Evolutionary conservation across 768 basidiomycete genomes (phyloP).

Genomic region (Phlegmacium glaucopus): DNA sequence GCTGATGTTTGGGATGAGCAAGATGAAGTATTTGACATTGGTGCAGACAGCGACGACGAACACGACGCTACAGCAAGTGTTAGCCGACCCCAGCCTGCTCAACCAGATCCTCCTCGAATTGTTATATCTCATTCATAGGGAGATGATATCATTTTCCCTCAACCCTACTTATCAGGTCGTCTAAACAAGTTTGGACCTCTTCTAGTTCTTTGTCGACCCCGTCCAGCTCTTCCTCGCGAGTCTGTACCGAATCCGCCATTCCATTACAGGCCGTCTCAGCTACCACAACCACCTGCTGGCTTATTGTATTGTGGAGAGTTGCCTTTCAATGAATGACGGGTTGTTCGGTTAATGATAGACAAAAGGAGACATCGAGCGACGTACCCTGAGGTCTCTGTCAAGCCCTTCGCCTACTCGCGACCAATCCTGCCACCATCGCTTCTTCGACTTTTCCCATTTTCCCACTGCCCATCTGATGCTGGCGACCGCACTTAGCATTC

Average conservation of each 20-base stretch:
- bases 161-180: constrained; percentile 12
- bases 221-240: constrained; percentile 43
- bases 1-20: constrained; percentile 75
- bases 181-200: constrained; percentile 34
- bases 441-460: constrained; percentile 67
- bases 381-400: constrained; percentile 60
- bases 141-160: constrained; percentile 7
- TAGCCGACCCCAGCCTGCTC: background rate
- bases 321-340: constrained; percentile 30
- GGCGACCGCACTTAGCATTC: constrained; percentile 44
- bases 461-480: constrained; percentile 62
- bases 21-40: constrained; percentile 72
- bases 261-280: constrained; percentile 48
- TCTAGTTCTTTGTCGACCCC: constrained; percentile 41
- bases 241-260: constrained; percentile 36
- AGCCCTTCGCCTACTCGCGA: constrained; percentile 58
- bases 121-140: constrained; percentile 18
- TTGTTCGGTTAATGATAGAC: background rate
- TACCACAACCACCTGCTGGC: constrained; percentile 49
- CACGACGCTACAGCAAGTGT: constrained; percentile 14
- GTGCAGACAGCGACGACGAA: constrained; percentile 61
- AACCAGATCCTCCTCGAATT: constrained; percentile 17
- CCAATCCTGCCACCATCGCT: constrained; percentile 68
- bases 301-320: constrained; percentile 42
- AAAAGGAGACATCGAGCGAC: constrained; percentile 7